A percentile compares a stretch with the other conserved stretches of the same genome.
Conservation (phyloP, 106 monocot genomes). For the Phalaenopsis equestris region DNA sequence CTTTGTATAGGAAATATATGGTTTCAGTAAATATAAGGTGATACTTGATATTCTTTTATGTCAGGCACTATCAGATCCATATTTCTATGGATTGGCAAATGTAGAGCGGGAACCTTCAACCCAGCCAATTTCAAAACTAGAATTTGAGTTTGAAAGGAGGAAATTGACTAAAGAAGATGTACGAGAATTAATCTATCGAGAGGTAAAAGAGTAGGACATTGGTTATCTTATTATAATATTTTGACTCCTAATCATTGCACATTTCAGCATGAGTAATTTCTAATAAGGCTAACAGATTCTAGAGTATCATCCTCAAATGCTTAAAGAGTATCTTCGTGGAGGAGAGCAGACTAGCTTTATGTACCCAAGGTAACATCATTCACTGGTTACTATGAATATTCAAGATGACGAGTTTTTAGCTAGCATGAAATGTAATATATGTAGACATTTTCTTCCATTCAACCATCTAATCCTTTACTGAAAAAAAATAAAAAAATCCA, state of each 20-base stretch:
- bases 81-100: conserved; percentile 52
- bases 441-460: not conserved
- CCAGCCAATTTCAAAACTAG: conserved; percentile 67
- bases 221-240: not conserved
- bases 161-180: conserved; percentile 73
- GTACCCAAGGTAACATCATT: conserved; percentile 59
- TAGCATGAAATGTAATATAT: not conserved
- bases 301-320: conserved; percentile 86
- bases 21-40: not conserved
- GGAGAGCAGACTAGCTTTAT: conserved; percentile 65
- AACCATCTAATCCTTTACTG: not conserved
- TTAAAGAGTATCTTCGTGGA: conserved; percentile 63
- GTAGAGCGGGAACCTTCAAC: conserved; percentile 63
- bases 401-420: not conserved
- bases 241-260: not conserved
- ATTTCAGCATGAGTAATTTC: not conserved
- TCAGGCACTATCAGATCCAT: conserved; percentile 65
- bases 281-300: conserved; percentile 35
- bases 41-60: conserved; percentile 2
- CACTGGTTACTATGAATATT: not conserved
- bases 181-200: conserved; percentile 68
- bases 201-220: conserved; percentile 23
- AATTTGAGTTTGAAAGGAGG: conserved; percentile 80
- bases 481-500: not conserved
- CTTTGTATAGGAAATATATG: not conserved